Conservation (phyloP, 306 rosid genomes). For the Corylus avellana region DNA sequence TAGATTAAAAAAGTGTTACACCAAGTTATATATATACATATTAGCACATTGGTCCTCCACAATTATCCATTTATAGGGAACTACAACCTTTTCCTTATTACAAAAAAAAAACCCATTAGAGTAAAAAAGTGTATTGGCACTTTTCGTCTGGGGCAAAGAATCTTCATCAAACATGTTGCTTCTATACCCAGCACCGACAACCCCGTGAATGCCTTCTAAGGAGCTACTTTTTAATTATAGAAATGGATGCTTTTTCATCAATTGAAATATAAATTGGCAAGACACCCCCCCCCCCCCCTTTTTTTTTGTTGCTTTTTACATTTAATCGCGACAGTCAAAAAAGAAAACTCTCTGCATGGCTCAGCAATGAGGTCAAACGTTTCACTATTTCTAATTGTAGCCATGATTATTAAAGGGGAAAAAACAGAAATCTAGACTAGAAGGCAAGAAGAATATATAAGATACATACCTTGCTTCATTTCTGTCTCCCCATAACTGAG, state of each 20-base stretch:
- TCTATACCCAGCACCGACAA: background rate
- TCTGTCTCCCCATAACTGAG: slow-evolving; percentile 93
- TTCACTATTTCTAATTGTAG: background rate
- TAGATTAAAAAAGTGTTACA: background rate
- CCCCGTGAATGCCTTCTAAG: background rate
- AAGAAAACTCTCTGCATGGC: background rate
- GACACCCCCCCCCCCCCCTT: background rate
- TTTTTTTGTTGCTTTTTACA: background rate
- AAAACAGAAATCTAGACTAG: background rate
- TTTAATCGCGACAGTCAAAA: background rate
- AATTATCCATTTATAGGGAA: background rate
- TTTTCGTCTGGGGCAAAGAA: background rate
- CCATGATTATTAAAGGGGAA: background rate
- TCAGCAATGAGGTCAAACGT: background rate
- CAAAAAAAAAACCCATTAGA: background rate
- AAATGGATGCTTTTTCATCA: background rate
- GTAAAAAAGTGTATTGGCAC: background rate
- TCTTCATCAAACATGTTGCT: background rate
- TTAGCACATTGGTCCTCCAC: background rate
- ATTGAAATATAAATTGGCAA: background rate
- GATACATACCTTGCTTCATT: slow-evolving; percentile 78
- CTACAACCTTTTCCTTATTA: background rate
- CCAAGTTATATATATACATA: background rate
- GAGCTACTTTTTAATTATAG: background rate
- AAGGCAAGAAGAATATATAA: background rate